Base-by-base conservation (phyloP, 306 rosid species). In the Cicer yamashitae region DNA sequence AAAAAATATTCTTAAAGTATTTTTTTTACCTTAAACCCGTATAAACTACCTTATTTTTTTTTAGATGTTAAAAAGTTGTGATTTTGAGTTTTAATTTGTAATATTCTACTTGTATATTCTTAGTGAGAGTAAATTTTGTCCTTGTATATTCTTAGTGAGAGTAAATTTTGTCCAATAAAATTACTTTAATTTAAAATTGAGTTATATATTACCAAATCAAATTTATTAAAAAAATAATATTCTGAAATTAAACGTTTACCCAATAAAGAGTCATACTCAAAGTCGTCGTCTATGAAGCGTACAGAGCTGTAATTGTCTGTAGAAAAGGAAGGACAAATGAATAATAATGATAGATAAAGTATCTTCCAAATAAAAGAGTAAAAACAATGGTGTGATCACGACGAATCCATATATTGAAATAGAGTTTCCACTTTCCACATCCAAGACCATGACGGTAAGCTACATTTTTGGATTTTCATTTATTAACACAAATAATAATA, bases 401-500 rank as follows among this genome's bases (percentile, higher is more conserved):
- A 78, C 18, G 50, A 82, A 70, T 78, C 70, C 68, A 67, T 51
- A 82, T 12, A 22, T 52, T 46, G 51, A 37, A 38, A 64, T 44
- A 58, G 40, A 68, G 70, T 62, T 76, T 69, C 77, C 60, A 69
- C 76, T 67, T 69, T 68, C 57, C 63, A 58, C n/a, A 58, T 58
- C 64, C 45, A 44, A 60, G 45, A 60, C 45, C 10, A 43, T 60
- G 67, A 60, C 67, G 67, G 45, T 60, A 37, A 13, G 67, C 37
- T 60, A 44, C 67, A 60, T 20, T 44, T 39, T 60, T 34, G 67
- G 67, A 60, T 34, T 13, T 60, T 34, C 25, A 38, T 60, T 38
- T 60, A 7, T 60, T 9, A 25, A 0, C 13, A 58, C 15, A 30
- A 30, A 30, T 58, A 7, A 58, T 22, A 58, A 9, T 30, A 3